Evolutionary conservation across 495 filamentous ascomycete species (phyloP), one percentile per base, ranked within the genome.

Genomic region (Umbilicaria muhlenbergii): DNA sequence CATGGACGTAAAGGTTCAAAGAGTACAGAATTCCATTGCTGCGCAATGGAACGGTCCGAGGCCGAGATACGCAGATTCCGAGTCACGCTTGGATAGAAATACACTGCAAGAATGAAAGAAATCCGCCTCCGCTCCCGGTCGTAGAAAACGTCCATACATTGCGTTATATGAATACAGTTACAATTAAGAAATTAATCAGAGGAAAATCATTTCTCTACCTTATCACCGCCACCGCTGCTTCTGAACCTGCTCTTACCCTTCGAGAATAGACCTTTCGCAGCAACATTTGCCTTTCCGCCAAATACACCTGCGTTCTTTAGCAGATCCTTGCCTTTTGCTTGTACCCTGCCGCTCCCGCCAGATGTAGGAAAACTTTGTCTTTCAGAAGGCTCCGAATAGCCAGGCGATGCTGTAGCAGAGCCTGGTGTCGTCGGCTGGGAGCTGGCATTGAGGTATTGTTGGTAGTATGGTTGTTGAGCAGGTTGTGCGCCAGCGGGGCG

Each of bases 231-330:
- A 51, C 79, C 78, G 34, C 68, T 68, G 48, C 56, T 69, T 44
- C 75, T 74, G 55, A 91, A 74, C 58, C 82, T 87, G 60, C 71
- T 91, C 60, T 78, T 82, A 33, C 87, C 86, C 56, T 89, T 91
- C 45, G 78, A 81, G 58, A 94, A 79, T 41, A 94, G 57, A 28
- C 85, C 86, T 63, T 91, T 92, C 11, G 86, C 84, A 17, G 83
- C 81, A 51, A 80, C 81, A 21, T 71, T 72, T 17, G 74, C 79
- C 54, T 80, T 81, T 15, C 80, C 80, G 48, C 80, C 75, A 45
- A 82, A 64, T 3, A 74, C 62, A 7, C 83, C 82, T 33, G 87
- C 86, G 3, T 76, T 77, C 50, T 89, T 82, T 45, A 94, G 65
- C 3, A 94, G 60, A 42, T 91, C 86, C 57, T 93, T 94, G 51